A percentile compares a stretch with the other conserved stretches of the same genome.
These are phyloP conservation scores for Termitomyces sp. DNA, from an alignment of 768 basidiomycete species.

Conservation along the genomic window DNA sequence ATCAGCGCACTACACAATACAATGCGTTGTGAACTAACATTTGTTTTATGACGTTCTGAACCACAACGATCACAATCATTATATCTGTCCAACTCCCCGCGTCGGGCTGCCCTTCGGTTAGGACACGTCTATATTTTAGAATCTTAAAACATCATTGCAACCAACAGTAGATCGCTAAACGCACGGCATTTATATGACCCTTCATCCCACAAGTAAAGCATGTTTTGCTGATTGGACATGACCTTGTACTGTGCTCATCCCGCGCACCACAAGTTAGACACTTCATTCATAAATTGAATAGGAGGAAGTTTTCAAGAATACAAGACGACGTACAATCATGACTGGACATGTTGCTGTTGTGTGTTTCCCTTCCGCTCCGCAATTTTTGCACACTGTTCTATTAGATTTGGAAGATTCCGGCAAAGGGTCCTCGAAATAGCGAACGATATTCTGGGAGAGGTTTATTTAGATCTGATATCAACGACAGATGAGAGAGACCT, in stretches of 20 bases:
- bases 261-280: slow-evolving; percentile 80
- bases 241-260: slow-evolving; percentile 73
- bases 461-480: not conserved
- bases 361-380: slow-evolving; percentile 72
- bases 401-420: slow-evolving; percentile 40
- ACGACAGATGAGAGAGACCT: slow-evolving; percentile 14
- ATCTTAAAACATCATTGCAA: not conserved
- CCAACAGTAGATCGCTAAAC: slow-evolving; percentile 13
- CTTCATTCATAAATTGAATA: slow-evolving; percentile 30
- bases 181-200: slow-evolving; percentile 70
- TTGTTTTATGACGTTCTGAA: slow-evolving; percentile 57
- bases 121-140: slow-evolving; percentile 56
- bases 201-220: slow-evolving; percentile 84
- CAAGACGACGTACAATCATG: slow-evolving; percentile 52
- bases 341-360: slow-evolving; percentile 66
- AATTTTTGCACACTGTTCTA: slow-evolving; percentile 69
- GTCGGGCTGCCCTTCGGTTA: slow-evolving; percentile 41
- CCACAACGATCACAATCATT: slow-evolving; percentile 70
- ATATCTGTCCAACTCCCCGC: slow-evolving; percentile 24
- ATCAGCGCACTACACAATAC: not conserved
- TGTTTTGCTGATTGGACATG: slow-evolving; percentile 77
- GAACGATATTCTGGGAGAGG: slow-evolving; percentile 42
- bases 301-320: not conserved
- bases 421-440: slow-evolving; percentile 60
- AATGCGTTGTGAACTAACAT: slow-evolving; percentile 38